These are phyloP conservation scores for Warburgia ugandensis DNA, from an alignment of 164 flowering plant genomes.

Conservation along the genomic window DNA sequence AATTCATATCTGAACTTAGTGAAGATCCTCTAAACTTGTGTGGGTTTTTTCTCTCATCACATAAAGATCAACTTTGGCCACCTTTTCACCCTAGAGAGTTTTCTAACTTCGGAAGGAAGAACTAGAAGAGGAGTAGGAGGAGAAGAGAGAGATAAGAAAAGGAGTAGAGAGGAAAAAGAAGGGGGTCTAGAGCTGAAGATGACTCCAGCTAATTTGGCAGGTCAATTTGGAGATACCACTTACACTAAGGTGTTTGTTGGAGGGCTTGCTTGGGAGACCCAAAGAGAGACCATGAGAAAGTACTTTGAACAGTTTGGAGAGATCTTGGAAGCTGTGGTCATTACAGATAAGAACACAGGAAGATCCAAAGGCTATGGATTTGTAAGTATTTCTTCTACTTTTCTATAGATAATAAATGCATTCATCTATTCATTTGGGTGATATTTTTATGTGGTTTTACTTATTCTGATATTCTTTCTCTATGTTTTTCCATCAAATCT, in stretches of 20 bases:
- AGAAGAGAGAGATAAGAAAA: background rate
- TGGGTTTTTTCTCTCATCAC: conserved; percentile 6
- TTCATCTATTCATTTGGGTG: background rate
- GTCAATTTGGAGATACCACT: conserved; percentile 85
- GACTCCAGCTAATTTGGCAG: conserved; percentile 44
- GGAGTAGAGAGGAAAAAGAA: background rate
- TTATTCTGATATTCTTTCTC: background rate
- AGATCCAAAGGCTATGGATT: conserved; percentile 99
- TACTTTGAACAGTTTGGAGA: conserved; percentile 95
- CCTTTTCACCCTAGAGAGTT: no score
- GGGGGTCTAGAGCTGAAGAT: conserved; percentile 13
- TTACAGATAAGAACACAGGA: conserved; percentile 82
- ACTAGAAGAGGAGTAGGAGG: background rate
- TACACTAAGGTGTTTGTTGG: conserved; percentile 95
- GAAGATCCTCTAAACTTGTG: conserved; percentile 14
- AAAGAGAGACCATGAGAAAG: conserved; percentile 76
- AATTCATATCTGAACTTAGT: conserved; percentile 13
- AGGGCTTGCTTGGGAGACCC: conserved; percentile 96
- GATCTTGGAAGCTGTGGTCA: conserved; percentile 92
- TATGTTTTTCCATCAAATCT: background rate
- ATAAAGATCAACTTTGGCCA: no score
- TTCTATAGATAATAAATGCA: background rate
- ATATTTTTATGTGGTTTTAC: background rate
- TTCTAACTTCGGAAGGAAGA: conserved; percentile 14
- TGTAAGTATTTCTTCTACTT: conserved; percentile 31